Evolutionary conservation across 257 asterid genomes (phyloP), one percentile per base, ranked within the genome.

Genomic region (Solanum sejunctum): DNA sequence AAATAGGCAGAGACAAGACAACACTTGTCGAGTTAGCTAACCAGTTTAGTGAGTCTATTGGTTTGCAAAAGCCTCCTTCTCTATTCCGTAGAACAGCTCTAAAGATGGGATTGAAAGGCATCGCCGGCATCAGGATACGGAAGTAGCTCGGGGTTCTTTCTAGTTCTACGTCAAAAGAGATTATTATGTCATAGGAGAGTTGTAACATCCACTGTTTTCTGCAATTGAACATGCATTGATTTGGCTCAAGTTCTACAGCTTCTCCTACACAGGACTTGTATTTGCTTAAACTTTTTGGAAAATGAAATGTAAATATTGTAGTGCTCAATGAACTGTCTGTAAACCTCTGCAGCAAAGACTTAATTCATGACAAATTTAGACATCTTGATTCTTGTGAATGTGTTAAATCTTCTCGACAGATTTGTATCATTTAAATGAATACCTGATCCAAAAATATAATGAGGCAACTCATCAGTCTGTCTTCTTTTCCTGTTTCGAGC

Each of bases 51-150:
- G 90, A 90, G n/a, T 93, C 97, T 0, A 96, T 96, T 52, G 98
- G 98, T n/a, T 88, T 95, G 81, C 88, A 90, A 84, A 95, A 91
- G 86, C 94, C 97, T 18, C 98, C 98, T 84, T 84, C 95, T 3
- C 86, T 96, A 47, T 91, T 84, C 88, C 89, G 98, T 54, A 94
- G 85, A 86, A 94, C 98, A 79, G 98, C 95, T 4, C 16, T 93
- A 55, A 96, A 93, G 88, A 96, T 96, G 98, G 98, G 99, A 84
- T 87, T 96, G 85, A 96, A 92, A 92, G 95, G 75, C 84, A 89
- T 93, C 84, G 93, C 94, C 2, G 99, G 98, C 87, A 94, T 95
- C 84, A 88, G 86, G 12, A 86, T 91, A 75, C 91, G 93, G 2
- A 93, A 91, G 84, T 93, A 90, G 89, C 60, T 7, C 43, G 0